Evolutionary conservation across 768 basidiomycete genomes (phyloP), one percentile per base, ranked within the genome.

Genomic region (Leccinum imitatum): DNA sequence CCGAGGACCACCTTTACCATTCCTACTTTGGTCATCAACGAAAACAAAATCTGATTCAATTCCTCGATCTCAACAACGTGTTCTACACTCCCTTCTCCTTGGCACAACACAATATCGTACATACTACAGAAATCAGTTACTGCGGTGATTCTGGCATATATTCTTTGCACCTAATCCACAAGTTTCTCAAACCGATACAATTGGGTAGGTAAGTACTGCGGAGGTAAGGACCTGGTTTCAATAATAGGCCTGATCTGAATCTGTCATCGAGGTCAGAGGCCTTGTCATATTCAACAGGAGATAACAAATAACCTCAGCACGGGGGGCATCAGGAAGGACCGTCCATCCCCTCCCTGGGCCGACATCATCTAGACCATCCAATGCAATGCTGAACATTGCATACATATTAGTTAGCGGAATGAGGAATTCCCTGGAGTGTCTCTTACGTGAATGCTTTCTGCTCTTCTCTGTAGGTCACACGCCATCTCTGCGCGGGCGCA

Each of bases 171-270:
- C 14, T 31, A 30, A 2, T 51, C 50, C 27, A 1, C 9, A 31
- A 51, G 2, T 31, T 1, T 19, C 27, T 6, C 30, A 46, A 55
- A 46, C 8, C 14, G 17, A 30, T 8, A 56, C 54, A 56, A 19
- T 33, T 47, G 54, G 10, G 0, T 15, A 8, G 6, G 6, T 10
- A 31, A 15, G 8, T 14, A 30, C 17, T 0, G 23, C 13, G n/a
- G 25, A n/a, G 54, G 54, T 1, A 21, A 15, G 21, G 50, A 31
- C n/a, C 1, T 10, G 10, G 8, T 15, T 14, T 0, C 50, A 14
- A 10, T 46, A 11, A 46, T 31, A 6, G 2, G 19, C 41, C 3
- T 10, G 30, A 56, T 23, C 19, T 11, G 5, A n/a, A 56, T n/a
- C 44, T 56, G 44, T 21, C 21, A 17, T 25, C 10, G 23, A 21